Base-by-base conservation (phyloP, 176 grass and related monocot genomes). In the Phyllostachys edulis region DNA sequence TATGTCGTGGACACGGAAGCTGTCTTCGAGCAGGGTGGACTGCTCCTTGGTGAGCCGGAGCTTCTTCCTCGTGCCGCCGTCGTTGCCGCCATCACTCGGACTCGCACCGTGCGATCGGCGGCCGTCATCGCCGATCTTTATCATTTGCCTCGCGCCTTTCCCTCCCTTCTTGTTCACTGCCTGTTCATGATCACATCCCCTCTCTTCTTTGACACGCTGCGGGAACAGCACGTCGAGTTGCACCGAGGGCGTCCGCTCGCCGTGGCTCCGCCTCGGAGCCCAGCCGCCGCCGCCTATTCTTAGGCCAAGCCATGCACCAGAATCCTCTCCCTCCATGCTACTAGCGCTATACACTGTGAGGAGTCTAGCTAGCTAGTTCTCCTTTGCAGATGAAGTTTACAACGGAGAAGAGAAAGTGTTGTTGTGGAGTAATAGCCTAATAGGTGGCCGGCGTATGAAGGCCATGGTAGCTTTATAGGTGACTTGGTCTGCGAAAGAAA, bases 21-120 rank as follows among this genome's bases (percentile, higher is more conserved):
- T 82, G 32, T 88, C 87, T 41, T 97, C 91, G 36, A 97, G 94
- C 36, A 90, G 24, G 46, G 70, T 44, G 0, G 82, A 86, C 66
- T 97, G 94, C 70, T 97, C 82, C 75, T 79, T 88, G 63, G 85
- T 92, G 18, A 97, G 89, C 79, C 85, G 64, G 24, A 94, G 91
- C 71, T 97, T 97, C 85, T 97, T 97, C 87, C 82, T 90, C 51
- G 56, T 7, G 26, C 74, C 60, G 0, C 50, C 71, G 2, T 54
- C 67, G n/a, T 39, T 74, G 24, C 20, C 72, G 3, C 18, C 39
- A 1, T 57, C 84, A 61, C 89, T 85, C 9, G 59, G n/a, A 44
- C 68, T 80, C 29, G 62, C 49, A 36, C 64, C 37, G 9, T 56
- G 71, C 5, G 51, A 80, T 39, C 42, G 64, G 16, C 50, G 64